Base-by-base conservation (phyloP, 2,329 filamentous ascomycete species). In the Magnaporthiopsis rhizophila region DNA sequence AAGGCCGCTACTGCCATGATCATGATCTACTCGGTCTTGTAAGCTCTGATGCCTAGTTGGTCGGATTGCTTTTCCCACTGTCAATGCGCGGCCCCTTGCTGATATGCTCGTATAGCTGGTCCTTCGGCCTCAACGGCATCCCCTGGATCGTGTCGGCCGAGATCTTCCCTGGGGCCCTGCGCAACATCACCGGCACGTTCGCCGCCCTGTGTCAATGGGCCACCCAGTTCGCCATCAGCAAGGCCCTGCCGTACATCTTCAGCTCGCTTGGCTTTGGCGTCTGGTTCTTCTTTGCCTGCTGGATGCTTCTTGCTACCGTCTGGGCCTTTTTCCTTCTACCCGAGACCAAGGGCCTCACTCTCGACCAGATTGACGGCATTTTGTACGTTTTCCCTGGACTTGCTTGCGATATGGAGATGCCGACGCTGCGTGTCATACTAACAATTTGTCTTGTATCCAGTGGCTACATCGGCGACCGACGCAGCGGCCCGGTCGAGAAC, bases 221-320 rank as follows among this genome's bases (percentile, higher is more conserved):
- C n/a, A 74, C 72, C 4, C 77, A 79, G 58, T 80, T 80, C 62
- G 71, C 73, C 65, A 77, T 80, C 64, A 78, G 77, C 12, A 79
- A 79, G 65, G 73, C 78, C 0, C 70, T 79, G 1, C 78, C 78
- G 0, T 80, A 80, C 65, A 81, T 81, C 59, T 77, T 80, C 66
- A 74, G 70, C 58, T 74, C 74, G 0, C 30, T 80, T 12, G 73
- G 74, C 28, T 84, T 79, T 68, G 83, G 83, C 6, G 81, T 81
- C 1, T 85, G 81, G 75, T 83, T 84, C 72, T 84, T 85, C 74
- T 86, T 86, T 67, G 83, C 81, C 0, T 76, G 76, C 2, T 77
- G 80, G 69, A 82, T 83, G 75, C 71, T 84, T 8, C 69, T 77
- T 13, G 79, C 80, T 7, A 74, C 77, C 12, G 65, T 80, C 32